Evolutionary conservation across 768 basidiomycete genomes (phyloP).

Genomic region (Sporobolomyces pararoseus): DNA sequence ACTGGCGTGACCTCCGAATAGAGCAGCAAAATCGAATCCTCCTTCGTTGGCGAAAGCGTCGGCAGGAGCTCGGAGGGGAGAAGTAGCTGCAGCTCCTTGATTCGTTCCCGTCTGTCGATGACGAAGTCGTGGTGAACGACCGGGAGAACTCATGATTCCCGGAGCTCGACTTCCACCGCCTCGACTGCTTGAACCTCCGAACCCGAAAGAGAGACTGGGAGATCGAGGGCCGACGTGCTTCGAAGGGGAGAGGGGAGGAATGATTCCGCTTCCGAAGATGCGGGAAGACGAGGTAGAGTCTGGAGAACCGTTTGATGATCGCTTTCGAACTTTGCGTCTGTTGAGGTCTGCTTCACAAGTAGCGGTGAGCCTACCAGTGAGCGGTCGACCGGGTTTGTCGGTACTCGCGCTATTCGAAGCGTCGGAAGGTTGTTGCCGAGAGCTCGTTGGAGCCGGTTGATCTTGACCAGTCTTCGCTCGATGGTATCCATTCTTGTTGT

Average conservation of each 20-base stretch:
- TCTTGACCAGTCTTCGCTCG: slow-evolving; percentile 24
- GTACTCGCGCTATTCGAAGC: background rate
- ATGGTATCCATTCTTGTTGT: slow-evolving; percentile 42
- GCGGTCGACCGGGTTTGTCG: slow-evolving; percentile 18
- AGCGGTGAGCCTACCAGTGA: slow-evolving; percentile 38
- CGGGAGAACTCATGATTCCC: slow-evolving; percentile 31
- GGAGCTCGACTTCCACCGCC: background rate
- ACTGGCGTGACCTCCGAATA: slow-evolving; percentile 24
- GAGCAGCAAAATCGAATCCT: slow-evolving; percentile 21
- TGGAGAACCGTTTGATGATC: background rate
- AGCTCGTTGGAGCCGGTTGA: background rate
- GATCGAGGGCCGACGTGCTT: slow-evolving; percentile 40
- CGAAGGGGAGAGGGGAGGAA: slow-evolving; percentile 37
- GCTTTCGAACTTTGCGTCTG: slow-evolving; percentile 25
- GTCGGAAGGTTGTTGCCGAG: background rate
- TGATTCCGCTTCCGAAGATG: slow-evolving; percentile 9
- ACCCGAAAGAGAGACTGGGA: slow-evolving; percentile 19
- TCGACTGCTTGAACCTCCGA: background rate
- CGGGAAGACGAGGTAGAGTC: background rate
- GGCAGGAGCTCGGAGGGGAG: slow-evolving; percentile 23
- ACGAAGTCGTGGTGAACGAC: slow-evolving; percentile 27
- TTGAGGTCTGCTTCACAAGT: slow-evolving; percentile 40
- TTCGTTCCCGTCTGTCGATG: background rate
- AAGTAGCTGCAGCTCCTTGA: slow-evolving; percentile 18
- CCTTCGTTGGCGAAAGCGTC: slow-evolving; percentile 11